Evolutionary conservation across 108 stramenopile species (phyloP).

Genomic region (Skeletonema marinoi): DNA sequence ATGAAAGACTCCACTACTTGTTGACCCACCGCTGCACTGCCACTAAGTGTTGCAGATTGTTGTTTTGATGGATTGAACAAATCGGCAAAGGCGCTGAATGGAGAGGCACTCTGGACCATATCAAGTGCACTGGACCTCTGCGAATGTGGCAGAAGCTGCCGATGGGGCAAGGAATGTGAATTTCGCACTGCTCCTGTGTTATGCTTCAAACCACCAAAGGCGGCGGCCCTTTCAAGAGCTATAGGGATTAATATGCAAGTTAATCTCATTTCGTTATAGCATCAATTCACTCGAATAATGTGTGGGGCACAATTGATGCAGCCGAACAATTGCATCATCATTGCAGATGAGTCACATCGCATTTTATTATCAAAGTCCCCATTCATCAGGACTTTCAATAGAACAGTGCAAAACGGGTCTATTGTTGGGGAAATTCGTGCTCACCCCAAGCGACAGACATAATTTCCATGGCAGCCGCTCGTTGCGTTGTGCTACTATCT

Average conservation of each 20-base stretch:
- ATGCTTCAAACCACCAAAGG: not conserved
- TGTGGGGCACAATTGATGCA: too few species aligned
- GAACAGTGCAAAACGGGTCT: not conserved
- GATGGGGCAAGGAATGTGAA: too few species aligned
- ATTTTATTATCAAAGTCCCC: too few species aligned
- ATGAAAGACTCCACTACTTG: constrained; percentile 32
- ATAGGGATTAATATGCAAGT: not conserved
- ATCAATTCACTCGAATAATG: too few species aligned
- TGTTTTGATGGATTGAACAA: constrained; percentile 7
- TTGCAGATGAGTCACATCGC: too few species aligned
- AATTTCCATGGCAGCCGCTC: too few species aligned
- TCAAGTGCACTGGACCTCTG: not conserved
- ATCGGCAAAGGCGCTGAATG: constrained; percentile 10
- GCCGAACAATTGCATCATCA: too few species aligned
- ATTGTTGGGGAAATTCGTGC: too few species aligned
- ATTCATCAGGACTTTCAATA: not conserved
- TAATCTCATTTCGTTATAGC: not conserved
- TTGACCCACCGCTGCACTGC: not conserved
- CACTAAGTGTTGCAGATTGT: not conserved
- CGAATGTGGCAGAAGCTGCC: not conserved
- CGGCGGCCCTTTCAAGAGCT: not conserved
- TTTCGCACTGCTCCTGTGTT: not conserved
- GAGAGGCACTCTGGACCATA: not conserved
- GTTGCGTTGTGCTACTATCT: too few species aligned
- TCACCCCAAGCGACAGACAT: too few species aligned